These are phyloP conservation scores for Martensiomyces pterosporus DNA, from an alignment of 192 early-diverging fungal genomes.

Conservation along the genomic window DNA sequence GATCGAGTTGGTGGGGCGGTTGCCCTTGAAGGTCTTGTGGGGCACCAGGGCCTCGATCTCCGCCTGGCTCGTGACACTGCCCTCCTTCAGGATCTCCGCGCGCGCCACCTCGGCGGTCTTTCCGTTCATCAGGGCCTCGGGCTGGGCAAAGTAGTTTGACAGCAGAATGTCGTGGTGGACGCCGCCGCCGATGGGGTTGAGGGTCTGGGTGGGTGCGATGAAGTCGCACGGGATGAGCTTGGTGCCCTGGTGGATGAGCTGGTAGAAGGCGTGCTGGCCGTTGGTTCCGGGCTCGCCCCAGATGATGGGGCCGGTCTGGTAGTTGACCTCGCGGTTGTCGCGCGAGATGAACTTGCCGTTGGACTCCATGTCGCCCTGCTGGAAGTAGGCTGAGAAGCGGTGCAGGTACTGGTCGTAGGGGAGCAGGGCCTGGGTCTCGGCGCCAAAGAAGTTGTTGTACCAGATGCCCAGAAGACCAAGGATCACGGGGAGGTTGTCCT, in stretches of 20 bases:
- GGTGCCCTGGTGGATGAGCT: conserved; percentile 98
- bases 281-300: conserved; percentile 99
- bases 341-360: conserved; percentile 95
- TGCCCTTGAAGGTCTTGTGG: conserved; percentile 98
- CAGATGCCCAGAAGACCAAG: conserved; percentile 87
- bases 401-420: conserved; percentile 99
- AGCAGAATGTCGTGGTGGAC: conserved; percentile 93
- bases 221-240: conserved; percentile 96
- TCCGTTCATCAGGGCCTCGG: conserved; percentile 95
- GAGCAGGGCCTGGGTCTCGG: conserved; percentile 88
- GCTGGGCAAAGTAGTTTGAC: conserved; percentile 99
- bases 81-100: conserved; percentile 72
- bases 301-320: conserved; percentile 94
- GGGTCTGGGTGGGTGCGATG: conserved; percentile 87
- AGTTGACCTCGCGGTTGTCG: conserved; percentile 71
- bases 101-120: conserved; percentile 77
- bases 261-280: conserved; percentile 99
- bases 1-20: conserved; percentile 96
- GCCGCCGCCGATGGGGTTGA: conserved; percentile 84
- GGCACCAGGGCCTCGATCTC: conserved; percentile 66
- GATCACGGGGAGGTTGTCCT: conserved; percentile 90
- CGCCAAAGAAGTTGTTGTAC: conserved; percentile 99
- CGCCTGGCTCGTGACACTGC: conserved; percentile 34
- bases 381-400: conserved; percentile 98
- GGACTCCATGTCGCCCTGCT: conserved; percentile 99